Evolutionary conservation across 805 yeast species (phyloP), one percentile per base, ranked within the genome.

Genomic region (Saturnispora hagleri): DNA sequence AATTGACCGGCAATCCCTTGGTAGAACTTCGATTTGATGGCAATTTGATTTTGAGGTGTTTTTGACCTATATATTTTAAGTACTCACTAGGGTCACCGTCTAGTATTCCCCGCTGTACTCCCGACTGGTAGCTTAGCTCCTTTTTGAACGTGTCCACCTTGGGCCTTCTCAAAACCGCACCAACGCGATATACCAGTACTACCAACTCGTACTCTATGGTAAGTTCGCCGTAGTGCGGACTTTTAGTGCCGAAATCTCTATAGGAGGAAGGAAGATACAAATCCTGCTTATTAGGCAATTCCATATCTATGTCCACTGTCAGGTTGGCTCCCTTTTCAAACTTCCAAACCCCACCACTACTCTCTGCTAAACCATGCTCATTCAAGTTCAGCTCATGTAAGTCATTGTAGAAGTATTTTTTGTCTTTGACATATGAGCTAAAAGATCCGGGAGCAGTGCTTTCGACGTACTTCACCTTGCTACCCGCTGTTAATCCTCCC

Each of bases 211-310:
- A 48, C 15, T 18, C 13, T 15, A 48, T 33, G 5, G 34, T 13
- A 2, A 48, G 9, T 15, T 13, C 17, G 9, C 33, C 41, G 24
- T 43, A 22, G 12, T 42, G 20, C 3, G 51, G 46, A 27, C n/a
- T 13, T 7, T 42, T 35, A 2, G 26, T n/a, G 34, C 27, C 51
- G 15, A 26, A 17, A n/a, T 31, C 18, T 10, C n/a, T 33, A 24
- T 20, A 13, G n/a, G 51, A 24, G 20, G 51, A 49, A 12, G 51
- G 51, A 18, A 49, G 24, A 43, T 35, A 33, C 36, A 42, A 15
- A 5, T 35, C 34, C 2, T 10, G 12, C 2, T 41, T 35, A 36
- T 12, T 20, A 9, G 47, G 47, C 18, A 49, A 43, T 13, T 13
- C 8, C 31, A 43, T 13, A 24, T 43, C 43, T 26, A 49, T 33